A percentile compares a stretch with the other conserved stretches of the same genome.
phyloP scores from a whole-genome alignment of 768 basidiomycete genomes.

The Cystofilobasidium bisporidii region DNA sequence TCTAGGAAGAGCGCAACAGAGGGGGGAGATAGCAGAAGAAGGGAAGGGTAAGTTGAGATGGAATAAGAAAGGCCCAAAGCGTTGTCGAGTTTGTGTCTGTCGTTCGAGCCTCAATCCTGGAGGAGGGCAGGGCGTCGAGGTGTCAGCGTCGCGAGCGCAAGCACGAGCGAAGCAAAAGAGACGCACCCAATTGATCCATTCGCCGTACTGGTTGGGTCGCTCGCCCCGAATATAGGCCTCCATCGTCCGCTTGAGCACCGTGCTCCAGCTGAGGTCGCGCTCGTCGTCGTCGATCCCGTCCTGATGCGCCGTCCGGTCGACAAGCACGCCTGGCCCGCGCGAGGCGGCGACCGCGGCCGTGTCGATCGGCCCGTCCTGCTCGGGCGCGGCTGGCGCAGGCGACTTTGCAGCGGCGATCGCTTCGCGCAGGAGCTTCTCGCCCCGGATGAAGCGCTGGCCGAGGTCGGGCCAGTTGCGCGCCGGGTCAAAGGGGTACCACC shows the following conservation, averaged over 20 bases:
- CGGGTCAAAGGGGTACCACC: slow-evolving; percentile 95
- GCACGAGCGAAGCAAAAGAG: not conserved
- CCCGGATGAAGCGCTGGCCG: slow-evolving; percentile 63
- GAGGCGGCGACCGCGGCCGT: slow-evolving; percentile 19
- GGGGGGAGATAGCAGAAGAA: too few relatives aligned
- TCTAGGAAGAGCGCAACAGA: too few relatives aligned
- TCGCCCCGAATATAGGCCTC: slow-evolving; percentile 87
- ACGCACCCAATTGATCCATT: slow-evolving; percentile 49
- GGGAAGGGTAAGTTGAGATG: too few relatives aligned
- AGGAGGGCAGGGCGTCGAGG: too few relatives aligned
- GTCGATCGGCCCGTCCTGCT: slow-evolving; percentile 10
- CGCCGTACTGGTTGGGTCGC: slow-evolving; percentile 89
- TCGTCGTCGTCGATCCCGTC: slow-evolving; percentile 53
- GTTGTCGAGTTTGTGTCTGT: too few relatives aligned
- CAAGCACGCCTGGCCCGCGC: slow-evolving; percentile 42
- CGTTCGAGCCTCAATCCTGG: too few relatives aligned
- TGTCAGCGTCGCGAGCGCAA: too few relatives aligned
- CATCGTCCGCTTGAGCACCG: slow-evolving; percentile 89
- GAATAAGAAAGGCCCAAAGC: too few relatives aligned
- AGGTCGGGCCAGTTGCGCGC: slow-evolving; percentile 92
- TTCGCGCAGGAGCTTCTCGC: slow-evolving; percentile 58
- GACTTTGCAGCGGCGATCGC: slow-evolving; percentile 27
- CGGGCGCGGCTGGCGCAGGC: slow-evolving; percentile 28
- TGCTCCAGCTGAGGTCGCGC: slow-evolving; percentile 80
- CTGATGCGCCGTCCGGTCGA: slow-evolving; percentile 33